A percentile compares a stretch with the other conserved stretches of the same genome.
These are phyloP conservation scores for Brettanomyces anomalus DNA, from an alignment of 805 yeast species.

Conservation along the genomic window DNA sequence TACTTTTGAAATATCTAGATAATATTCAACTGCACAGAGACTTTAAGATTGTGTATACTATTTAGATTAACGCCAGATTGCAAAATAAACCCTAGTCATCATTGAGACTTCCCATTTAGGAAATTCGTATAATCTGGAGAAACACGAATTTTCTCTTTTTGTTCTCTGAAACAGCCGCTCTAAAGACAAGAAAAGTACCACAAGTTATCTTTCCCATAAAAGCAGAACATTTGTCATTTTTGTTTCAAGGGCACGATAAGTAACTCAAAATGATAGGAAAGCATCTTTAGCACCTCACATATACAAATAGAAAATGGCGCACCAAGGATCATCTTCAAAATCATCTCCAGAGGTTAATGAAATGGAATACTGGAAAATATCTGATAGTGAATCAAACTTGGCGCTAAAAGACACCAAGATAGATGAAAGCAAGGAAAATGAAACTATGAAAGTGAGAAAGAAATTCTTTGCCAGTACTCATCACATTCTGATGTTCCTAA, in stretches of 20 bases:
- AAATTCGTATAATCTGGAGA: not conserved
- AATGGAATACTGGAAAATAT: not conserved
- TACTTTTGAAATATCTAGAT: no score
- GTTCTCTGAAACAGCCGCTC: not conserved
- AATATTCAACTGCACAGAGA: no score
- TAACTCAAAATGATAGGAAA: no score
- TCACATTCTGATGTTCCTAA: conserved; percentile 19
- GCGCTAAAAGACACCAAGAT: not conserved
- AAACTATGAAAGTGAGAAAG: no score
- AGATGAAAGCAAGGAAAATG: no score
- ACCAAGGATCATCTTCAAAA: not conserved
- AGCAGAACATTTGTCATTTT: not conserved
- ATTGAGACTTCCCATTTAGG: conserved; percentile 3
- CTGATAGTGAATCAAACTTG: not conserved
- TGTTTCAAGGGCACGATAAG: not conserved
- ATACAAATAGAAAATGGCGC: not conserved
- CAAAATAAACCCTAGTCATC: not conserved
- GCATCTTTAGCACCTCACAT: no score
- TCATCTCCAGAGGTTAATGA: not conserved
- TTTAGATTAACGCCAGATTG: no score
- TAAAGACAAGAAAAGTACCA: no score
- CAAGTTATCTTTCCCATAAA: not conserved
- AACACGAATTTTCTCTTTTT: not conserved
- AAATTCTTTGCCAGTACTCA: no score
- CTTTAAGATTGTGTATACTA: no score